Conservation (phyloP, 768 basidiomycete genomes). For the Psilocybe subaeruginosa region DNA sequence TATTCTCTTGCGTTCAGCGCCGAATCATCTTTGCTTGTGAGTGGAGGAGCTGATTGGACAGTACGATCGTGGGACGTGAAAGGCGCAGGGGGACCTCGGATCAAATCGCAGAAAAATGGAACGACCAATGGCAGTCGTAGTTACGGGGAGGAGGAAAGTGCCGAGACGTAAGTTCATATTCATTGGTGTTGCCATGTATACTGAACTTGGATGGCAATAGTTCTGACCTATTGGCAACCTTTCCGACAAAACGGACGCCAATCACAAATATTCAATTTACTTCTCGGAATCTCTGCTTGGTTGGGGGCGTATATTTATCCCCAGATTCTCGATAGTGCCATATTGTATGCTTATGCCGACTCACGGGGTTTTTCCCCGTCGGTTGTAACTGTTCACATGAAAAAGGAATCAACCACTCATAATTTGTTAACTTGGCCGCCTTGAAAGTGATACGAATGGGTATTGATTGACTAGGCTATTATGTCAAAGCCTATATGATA, state of each 20-base stretch:
- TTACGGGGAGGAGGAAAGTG: constrained; percentile 57
- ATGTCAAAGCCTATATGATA: no score
- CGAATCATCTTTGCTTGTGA: constrained; percentile 89
- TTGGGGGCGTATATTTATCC: constrained; percentile 74
- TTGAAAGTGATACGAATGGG: no score
- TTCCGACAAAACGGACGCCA: constrained; percentile 95
- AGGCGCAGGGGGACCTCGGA: constrained; percentile 63
- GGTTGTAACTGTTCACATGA: not conserved
- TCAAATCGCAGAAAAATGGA: constrained; percentile 63
- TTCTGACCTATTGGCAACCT: constrained; percentile 84
- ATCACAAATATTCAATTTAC: constrained; percentile 94
- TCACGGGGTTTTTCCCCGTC: not conserved
- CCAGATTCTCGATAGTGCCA: constrained; percentile 45
- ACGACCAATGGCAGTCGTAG: constrained; percentile 28
- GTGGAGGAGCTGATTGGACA: constrained; percentile 93
- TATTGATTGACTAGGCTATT: no score
- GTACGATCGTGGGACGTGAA: constrained; percentile 99
- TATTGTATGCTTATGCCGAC: not conserved
- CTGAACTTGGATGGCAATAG: constrained; percentile 40
- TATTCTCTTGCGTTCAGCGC: constrained; percentile 91
- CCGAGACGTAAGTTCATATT: constrained; percentile 70
- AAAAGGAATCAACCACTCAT: not conserved
- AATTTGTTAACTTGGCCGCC: not conserved
- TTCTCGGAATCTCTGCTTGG: constrained; percentile 89
- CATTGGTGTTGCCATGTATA: constrained; percentile 14